Evolutionary conservation across 257 asterid genomes (phyloP).

Genomic region (Voacanga thouarsii): DNA sequence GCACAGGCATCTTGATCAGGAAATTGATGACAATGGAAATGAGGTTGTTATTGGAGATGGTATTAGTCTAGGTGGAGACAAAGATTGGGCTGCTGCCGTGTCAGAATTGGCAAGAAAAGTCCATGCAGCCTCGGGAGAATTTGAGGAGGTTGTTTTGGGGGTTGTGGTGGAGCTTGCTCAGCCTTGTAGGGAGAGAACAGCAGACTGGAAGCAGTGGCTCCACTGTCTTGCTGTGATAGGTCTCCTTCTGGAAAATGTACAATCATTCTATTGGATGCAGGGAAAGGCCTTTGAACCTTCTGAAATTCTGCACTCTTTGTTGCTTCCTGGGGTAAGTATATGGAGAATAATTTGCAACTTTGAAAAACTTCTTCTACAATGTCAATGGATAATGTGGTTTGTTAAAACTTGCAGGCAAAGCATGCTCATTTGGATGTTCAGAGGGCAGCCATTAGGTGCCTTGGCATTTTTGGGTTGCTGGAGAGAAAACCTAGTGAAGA

Average conservation of each 20-base stretch:
- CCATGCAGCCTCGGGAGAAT: conserved; percentile 78
- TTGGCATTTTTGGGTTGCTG: conserved; percentile 83
- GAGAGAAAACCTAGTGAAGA: conserved; percentile 67
- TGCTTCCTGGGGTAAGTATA: conserved; percentile 87
- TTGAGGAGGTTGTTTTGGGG: conserved; percentile 69
- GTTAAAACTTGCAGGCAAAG: conserved; percentile 57
- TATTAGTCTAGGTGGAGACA: conserved; percentile 90
- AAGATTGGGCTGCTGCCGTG: conserved; percentile 89
- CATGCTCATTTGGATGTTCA: conserved; percentile 86
- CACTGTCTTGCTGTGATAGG: conserved; percentile 83
- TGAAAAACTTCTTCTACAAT: background rate
- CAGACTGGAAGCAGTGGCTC: conserved; percentile 81
- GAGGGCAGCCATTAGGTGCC: conserved; percentile 85
- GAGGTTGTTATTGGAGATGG: conserved; percentile 83
- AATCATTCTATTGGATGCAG: conserved; percentile 65
- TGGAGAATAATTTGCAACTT: background rate
- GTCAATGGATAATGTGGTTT: conserved; percentile 11
- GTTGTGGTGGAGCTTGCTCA: conserved; percentile 81
- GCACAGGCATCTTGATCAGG: conserved; percentile 67
- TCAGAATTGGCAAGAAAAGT: conserved; percentile 73
- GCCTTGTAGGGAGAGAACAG: conserved; percentile 96
- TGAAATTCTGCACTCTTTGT: conserved; percentile 71
- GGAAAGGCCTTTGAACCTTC: conserved; percentile 69
- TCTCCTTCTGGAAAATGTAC: conserved; percentile 72
- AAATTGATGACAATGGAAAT: conserved; percentile 72